A percentile compares a stretch with the other conserved stretches of the same genome.
Conservation (phyloP, 2,329 filamentous ascomycete species). For the Xylaria sp. region DNA sequence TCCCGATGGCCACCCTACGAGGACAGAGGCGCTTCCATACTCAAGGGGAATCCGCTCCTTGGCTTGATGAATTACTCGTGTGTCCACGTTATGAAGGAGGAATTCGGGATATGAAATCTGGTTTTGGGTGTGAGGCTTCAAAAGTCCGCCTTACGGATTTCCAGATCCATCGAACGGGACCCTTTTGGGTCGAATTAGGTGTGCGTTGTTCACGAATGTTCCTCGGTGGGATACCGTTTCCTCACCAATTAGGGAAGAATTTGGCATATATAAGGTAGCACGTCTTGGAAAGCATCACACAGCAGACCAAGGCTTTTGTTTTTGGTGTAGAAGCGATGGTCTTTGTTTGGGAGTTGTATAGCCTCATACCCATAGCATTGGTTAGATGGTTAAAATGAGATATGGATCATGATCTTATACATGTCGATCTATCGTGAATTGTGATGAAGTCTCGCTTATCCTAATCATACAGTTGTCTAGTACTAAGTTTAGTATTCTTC, state of each 20-base stretch:
- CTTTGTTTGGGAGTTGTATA: neutral
- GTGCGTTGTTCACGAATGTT: neutral
- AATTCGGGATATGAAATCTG: neutral
- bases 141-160: neutral
- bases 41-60: neutral
- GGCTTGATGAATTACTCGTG: neutral
- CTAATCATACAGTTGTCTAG: neutral
- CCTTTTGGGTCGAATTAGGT: neutral
- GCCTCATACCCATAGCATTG: constrained; percentile 21
- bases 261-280: neutral
- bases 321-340: neutral
- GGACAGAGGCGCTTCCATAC: neutral
- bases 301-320: neutral
- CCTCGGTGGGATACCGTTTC: neutral
- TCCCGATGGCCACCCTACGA: neutral
- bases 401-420: neutral
- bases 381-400: constrained; percentile 6
- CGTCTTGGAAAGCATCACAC: constrained; percentile 16
- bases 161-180: neutral
- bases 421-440: neutral
- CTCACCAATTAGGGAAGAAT: neutral
- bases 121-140: neutral
- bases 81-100: neutral
- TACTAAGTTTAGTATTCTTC: constrained; percentile 42
- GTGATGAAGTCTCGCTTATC: neutral